Base-by-base conservation (phyloP, 2,329 filamentous ascomycete species). In the Colletotrichum cordylinicola region DNA sequence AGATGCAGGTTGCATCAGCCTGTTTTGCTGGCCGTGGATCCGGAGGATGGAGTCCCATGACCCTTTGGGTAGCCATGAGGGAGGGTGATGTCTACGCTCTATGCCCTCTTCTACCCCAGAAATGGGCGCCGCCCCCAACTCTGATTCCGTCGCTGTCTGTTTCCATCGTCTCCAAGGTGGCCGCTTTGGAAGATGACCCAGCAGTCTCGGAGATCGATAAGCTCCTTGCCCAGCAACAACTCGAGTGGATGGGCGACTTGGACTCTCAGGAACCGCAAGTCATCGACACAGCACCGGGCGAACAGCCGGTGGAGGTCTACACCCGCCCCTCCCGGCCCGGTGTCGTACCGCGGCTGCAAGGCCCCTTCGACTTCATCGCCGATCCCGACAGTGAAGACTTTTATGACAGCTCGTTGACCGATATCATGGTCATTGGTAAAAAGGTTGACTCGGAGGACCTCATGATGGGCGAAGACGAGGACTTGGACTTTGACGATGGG, bases 41-140 rank as follows among this genome's bases (percentile, higher is more conserved):
- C 8, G 96, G 96, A 16, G 96, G 96, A 70, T 99, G 97, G 97
- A 94, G 96, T 9, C 92, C 96, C 12, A 98, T 98, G 94, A 98
- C 97, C 1, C 88, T 99, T 13, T 99, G 96, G 95, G 88, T 98
- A 67, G 96, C 96, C n/a, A 99, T 98, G 94, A 92, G 92, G 48
- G 94, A 95, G 75, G 97, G 97, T 5, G 96, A 98, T 81, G 91
- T 98, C 8, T 99, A 99, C 82, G 96, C 96, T 2, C 87, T 99
- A 10, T 98, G 96, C 82, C 97, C 97, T 2, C 89, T 99, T 55
- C 88, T 99, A 37, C 97, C 97, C 1, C 92, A 93, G 67, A 95
- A 94, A 80, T 98, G 96, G 96, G 92, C 94, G 29, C 93, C 94
- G 29, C 93, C 94, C 16, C 90, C 93, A 2, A 94, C 94, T 0